Evolutionary conservation across 1,139 yeast species (phyloP).

Genomic region (Magnusiomyces magnusii): DNA sequence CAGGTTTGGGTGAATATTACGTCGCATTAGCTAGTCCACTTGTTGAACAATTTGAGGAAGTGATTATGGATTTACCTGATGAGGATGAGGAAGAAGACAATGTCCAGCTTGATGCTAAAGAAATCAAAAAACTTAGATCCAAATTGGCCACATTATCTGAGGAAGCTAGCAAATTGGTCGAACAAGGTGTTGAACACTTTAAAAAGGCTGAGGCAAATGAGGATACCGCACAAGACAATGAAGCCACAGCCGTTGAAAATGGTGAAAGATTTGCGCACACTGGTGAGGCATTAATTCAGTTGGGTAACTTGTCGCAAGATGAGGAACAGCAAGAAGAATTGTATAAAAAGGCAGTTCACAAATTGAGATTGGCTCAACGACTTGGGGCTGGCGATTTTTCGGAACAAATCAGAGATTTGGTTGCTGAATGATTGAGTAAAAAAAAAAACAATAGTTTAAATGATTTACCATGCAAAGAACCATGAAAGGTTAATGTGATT

Average conservation of each 20-base stretch:
- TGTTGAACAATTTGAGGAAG: constrained; percentile 29
- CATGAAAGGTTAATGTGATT: neutral
- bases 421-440: neutral
- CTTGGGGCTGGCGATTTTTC: constrained; percentile 32
- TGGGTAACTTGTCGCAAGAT: constrained; percentile 61
- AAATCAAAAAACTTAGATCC: constrained; percentile 20
- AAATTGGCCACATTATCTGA: constrained; percentile 41
- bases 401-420: constrained; percentile 29
- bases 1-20: constrained; percentile 32
- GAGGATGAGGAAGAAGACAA: constrained; percentile 44
- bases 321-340: constrained; percentile 55
- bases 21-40: constrained; percentile 32
- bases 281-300: constrained; percentile 76
- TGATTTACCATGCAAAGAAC: neutral
- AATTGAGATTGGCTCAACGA: constrained; percentile 31
- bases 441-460: neutral
- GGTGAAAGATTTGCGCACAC: constrained; percentile 73
- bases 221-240: constrained; percentile 39
- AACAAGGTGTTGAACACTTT: constrained; percentile 52
- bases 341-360: constrained; percentile 54
- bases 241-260: constrained; percentile 61
- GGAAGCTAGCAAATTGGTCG: constrained; percentile 44
- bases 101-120: constrained; percentile 32
- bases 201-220: constrained; percentile 57
- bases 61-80: constrained; percentile 40